These are phyloP conservation scores for Cytospora chrysosperma DNA, from an alignment of 2,329 filamentous ascomycete species.

Conservation along the genomic window DNA sequence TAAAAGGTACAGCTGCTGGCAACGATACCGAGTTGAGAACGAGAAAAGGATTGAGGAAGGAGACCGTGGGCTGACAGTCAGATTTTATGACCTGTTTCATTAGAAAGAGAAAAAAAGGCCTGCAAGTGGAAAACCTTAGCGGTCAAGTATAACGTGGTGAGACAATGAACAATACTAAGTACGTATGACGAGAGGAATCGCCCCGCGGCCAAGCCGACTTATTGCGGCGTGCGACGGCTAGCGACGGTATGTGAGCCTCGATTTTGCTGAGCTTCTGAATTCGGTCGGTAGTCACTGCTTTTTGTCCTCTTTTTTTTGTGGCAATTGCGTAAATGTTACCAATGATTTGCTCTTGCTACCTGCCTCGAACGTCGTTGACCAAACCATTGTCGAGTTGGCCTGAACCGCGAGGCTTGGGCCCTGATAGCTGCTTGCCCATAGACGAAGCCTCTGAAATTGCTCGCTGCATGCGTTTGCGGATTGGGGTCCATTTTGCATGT, in stretches of 20 bases:
- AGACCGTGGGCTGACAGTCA: background rate
- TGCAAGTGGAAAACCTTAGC: background rate
- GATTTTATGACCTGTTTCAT: constrained; percentile 1
- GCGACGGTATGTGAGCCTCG: background rate
- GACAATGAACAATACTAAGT: background rate
- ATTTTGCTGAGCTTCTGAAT: background rate
- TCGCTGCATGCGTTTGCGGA: background rate
- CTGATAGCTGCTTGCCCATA: no score
- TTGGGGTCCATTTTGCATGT: background rate
- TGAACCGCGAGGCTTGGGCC: background rate
- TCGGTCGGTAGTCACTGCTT: background rate
- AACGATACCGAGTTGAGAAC: background rate
- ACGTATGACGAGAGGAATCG: background rate
- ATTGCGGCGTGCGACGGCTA: constrained; percentile 1
- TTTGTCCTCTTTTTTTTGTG: background rate
- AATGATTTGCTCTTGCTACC: background rate
- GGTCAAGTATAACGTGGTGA: constrained; percentile 4
- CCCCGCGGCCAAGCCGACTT: background rate
- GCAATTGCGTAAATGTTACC: background rate
- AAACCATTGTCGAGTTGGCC: background rate
- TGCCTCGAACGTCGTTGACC: constrained; percentile 1
- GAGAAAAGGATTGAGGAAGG: background rate
- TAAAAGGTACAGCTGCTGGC: background rate
- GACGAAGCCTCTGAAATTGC: no score
- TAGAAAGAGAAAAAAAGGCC: background rate